These are phyloP conservation scores for Candida taoyuanica DNA, from an alignment of 805 yeast genomes.

Conservation along the genomic window DNA sequence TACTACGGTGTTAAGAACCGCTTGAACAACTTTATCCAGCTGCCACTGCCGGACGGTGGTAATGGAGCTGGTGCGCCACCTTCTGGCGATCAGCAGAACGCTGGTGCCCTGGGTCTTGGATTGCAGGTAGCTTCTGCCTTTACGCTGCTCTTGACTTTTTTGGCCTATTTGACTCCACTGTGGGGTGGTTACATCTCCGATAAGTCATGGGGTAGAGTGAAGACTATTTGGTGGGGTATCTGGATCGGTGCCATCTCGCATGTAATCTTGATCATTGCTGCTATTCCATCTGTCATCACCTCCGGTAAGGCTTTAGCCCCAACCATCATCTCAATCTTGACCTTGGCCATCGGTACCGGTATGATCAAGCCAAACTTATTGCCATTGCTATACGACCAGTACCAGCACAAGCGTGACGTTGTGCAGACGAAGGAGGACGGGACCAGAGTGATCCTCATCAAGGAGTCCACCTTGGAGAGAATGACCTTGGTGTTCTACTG, in stretches of 20 bases:
- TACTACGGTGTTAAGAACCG: slow-evolving; percentile 77
- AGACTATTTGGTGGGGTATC: slow-evolving; percentile 59
- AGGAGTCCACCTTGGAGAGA: slow-evolving; percentile 64
- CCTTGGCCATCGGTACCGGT: slow-evolving; percentile 76
- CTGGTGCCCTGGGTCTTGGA: slow-evolving; percentile 58
- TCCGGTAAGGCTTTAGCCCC: slow-evolving; percentile 59
- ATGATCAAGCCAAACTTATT: slow-evolving; percentile 71
- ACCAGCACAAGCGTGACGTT: slow-evolving; percentile 54
- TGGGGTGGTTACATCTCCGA: slow-evolving; percentile 75
- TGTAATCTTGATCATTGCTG: slow-evolving; percentile 61
- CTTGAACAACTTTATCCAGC: slow-evolving; percentile 75
- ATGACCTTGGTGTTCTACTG: slow-evolving; percentile 73
- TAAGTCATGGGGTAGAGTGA: slow-evolving; percentile 67
- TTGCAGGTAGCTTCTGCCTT: slow-evolving; percentile 64
- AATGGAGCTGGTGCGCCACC: slow-evolving; percentile 31
- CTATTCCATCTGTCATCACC: slow-evolving; percentile 53
- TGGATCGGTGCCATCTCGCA: slow-evolving; percentile 58
- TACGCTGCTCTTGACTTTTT: slow-evolving; percentile 71
- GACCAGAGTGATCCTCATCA: slow-evolving; percentile 63
- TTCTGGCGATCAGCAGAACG: slow-evolving; percentile 21
- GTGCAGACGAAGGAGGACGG: slow-evolving; percentile 57
- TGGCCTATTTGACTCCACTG: slow-evolving; percentile 79
- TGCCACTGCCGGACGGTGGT: slow-evolving; percentile 36
- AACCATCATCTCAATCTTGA: slow-evolving; percentile 36
- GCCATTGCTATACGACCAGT: slow-evolving; percentile 72